Conservation (phyloP, 495 filamentous ascomycete species). For the Entonaema liquescens region DNA sequence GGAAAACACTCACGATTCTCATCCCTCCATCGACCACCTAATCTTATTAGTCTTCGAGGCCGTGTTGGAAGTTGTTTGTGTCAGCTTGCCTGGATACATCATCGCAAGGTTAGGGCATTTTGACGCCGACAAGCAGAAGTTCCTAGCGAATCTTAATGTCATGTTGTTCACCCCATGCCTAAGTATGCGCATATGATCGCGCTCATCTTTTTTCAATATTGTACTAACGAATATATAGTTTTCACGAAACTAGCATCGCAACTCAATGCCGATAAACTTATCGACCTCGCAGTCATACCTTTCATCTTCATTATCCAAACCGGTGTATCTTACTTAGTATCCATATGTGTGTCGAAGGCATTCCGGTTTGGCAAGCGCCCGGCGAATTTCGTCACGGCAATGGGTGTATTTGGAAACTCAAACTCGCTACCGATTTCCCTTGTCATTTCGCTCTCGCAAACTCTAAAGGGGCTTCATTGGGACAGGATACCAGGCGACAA, state of each 20-base stretch:
- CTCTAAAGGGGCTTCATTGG: conserved; percentile 92
- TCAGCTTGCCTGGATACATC: conserved; percentile 94
- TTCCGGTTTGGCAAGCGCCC: conserved; percentile 85
- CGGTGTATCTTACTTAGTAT: conserved; percentile 79
- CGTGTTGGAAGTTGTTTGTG: conserved; percentile 94
- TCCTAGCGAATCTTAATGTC: conserved; percentile 93
- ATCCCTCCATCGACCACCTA: conserved; percentile 75
- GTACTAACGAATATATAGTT: conserved; percentile 60
- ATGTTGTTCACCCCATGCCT: conserved; percentile 95
- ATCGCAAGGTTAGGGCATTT: conserved; percentile 90
- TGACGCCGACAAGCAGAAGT: conserved; percentile 92
- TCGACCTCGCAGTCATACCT: conserved; percentile 91
- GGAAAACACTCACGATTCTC: conserved; percentile 53
- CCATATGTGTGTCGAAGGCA: conserved; percentile 71
- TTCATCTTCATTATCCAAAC: conserved; percentile 92
- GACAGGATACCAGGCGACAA: conserved; percentile 89
- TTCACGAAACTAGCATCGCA: conserved; percentile 98
- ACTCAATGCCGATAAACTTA: conserved; percentile 86
- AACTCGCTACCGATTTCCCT: conserved; percentile 98
- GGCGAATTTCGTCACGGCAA: conserved; percentile 92
- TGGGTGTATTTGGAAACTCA: conserved; percentile 98
- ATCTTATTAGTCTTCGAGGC: conserved; percentile 93
- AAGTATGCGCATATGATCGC: conserved; percentile 64
- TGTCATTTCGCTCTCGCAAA: conserved; percentile 91
- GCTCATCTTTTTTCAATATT: conserved; percentile 9